phyloP scores from a whole-genome alignment of 345 rosid genomes.

The Capsella bursapastoris region DNA sequence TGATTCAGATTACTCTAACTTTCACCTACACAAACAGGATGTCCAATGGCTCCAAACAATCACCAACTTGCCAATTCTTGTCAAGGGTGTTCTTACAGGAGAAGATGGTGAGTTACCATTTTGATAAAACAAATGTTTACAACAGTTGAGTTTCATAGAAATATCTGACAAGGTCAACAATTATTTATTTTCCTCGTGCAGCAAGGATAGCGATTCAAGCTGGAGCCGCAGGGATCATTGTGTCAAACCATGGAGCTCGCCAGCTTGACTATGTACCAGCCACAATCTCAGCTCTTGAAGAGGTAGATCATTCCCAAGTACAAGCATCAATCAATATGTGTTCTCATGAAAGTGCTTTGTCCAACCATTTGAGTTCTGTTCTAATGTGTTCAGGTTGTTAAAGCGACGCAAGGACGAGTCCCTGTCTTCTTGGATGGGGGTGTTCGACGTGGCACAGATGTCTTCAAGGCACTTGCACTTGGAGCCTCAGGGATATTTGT shows the following conservation, averaged over 20 bases:
- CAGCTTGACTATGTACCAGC: conserved; percentile 83
- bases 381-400: conserved; percentile 62
- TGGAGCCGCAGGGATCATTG: conserved; percentile 91
- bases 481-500: conserved; percentile 96
- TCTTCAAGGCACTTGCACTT: conserved; percentile 89
- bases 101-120: conserved; percentile 66
- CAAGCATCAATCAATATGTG: neutral
- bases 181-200: conserved; percentile 39
- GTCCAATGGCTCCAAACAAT: conserved; percentile 89
- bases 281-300: conserved; percentile 91
- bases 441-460: conserved; percentile 94
- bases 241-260: conserved; percentile 95
- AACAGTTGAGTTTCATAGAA: neutral
- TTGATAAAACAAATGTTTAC: conserved; percentile 8
- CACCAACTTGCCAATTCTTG: conserved; percentile 80
- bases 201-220: conserved; percentile 73
- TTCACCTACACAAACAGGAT: conserved; percentile 51
- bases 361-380: neutral
- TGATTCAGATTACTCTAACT: conserved; percentile 9
- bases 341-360: neutral
- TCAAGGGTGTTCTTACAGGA: conserved; percentile 87
- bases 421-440: conserved; percentile 97
- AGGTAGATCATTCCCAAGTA: conserved; percentile 48
- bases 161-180: conserved; percentile 5
- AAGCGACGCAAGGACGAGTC: conserved; percentile 80